Evolutionary conservation across 2,329 filamentous ascomycete genomes (phyloP), one percentile per base, ranked within the genome.

Genomic region (Cladosporium velox): DNA sequence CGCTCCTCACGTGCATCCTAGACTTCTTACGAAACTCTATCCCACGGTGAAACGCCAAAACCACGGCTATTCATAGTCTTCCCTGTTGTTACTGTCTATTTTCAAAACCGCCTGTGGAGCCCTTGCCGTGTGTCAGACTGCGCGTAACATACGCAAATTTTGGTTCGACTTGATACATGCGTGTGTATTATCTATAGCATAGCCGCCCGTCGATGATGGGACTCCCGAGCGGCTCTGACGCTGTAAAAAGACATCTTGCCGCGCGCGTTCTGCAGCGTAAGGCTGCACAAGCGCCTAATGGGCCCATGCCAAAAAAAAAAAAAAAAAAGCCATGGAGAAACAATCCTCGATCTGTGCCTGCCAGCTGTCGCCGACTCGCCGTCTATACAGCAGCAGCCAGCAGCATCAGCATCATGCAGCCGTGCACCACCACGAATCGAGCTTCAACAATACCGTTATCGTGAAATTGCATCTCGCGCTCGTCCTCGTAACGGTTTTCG

Each of bases 1-100:
- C 60, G 60, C 34, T 34, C 21, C 32, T 63, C 60, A 63, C 60
- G 49, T 63, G 60, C 51, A 57, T 64, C 51, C 51, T 35, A 64
- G 61, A 41, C 49, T 5, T 21, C 34, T 54, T 18, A 47, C 51
- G 51, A 54, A 54, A 55, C 52, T 55, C 26, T 18, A 30, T 55
- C 15, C 15, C 51, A 57, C 38, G n/a, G 21, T 55, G 61, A 64
- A 64, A 64, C 61, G 61, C 61, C 24, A 44, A 32, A 59, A n/a
- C 34, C 57, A 41, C 24, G 34, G 28, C 57, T 59, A 59, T 59
- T 44, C 24, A 47, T 47, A 44, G 57, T 15, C n/a, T 44, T 32
- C 35, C 57, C n/a, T 47, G 28, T 30, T 30, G 28, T 24, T 30
- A 30, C 28, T 30, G 57, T 59, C 15, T 28, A 18, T 28, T 38